Conservation (phyloP, 192 early-diverging fungal species). For the Dimargaris xerosporica region DNA sequence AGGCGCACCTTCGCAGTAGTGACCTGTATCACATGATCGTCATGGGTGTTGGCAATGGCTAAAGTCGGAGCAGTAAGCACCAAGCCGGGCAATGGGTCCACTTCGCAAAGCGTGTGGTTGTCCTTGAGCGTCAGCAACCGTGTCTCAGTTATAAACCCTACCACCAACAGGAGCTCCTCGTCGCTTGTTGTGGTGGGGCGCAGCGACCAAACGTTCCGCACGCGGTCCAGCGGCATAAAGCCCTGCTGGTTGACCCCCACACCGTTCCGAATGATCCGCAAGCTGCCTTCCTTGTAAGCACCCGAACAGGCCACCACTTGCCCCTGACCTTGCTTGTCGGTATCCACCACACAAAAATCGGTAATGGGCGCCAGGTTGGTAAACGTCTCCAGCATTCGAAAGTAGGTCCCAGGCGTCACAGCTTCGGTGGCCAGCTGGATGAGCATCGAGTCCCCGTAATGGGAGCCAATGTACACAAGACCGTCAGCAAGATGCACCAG, state of each 20-base stretch:
- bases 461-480: conserved; percentile 68
- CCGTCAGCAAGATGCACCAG: conserved; percentile 54
- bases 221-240: conserved; percentile 39
- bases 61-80: conserved; percentile 26
- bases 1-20: conserved; percentile 34
- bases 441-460: conserved; percentile 71
- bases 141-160: conserved; percentile 6
- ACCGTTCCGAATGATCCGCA: conserved; percentile 77
- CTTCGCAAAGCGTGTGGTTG: conserved; percentile 16
- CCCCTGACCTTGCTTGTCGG: conserved; percentile 48
- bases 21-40: conserved; percentile 44
- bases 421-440: conserved; percentile 38
- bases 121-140: conserved; percentile 15
- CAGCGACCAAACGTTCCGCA: conserved; percentile 60
- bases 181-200: conserved; percentile 20
- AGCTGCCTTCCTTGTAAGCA: conserved; percentile 44
- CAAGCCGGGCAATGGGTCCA: conserved; percentile 25
- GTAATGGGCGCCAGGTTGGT: conserved; percentile 67
- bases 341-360: conserved; percentile 75
- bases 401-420: conserved; percentile 26
- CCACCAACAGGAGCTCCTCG: conserved; percentile 11
- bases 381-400: conserved; percentile 44
- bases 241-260: conserved; percentile 64
- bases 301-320: conserved; percentile 86
- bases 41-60: conserved; percentile 24